Conservation (phyloP, 805 yeast species). For the Hanseniaspora valbyensis region DNA sequence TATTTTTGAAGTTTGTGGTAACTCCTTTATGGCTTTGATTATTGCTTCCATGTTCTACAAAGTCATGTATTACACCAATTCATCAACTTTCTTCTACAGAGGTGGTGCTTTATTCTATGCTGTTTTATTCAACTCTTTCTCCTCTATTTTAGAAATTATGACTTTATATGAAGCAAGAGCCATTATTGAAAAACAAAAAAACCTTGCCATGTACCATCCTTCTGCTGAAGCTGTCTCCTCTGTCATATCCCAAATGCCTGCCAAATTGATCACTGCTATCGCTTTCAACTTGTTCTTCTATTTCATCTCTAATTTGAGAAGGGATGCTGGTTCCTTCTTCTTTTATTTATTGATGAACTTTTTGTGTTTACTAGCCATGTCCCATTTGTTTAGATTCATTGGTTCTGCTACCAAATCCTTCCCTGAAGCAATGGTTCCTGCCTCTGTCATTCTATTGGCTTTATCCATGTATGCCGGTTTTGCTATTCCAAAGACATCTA, state of each 20-base stretch:
- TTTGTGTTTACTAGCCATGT: slow-evolving; percentile 40
- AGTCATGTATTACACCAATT: slow-evolving; percentile 28
- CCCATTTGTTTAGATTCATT: slow-evolving; percentile 43
- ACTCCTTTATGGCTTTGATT: slow-evolving; percentile 44
- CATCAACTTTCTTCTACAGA: slow-evolving; percentile 43
- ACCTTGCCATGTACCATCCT: slow-evolving; percentile 48
- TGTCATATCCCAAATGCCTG: slow-evolving; percentile 40
- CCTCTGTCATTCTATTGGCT: slow-evolving; percentile 39
- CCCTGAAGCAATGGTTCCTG: slow-evolving; percentile 49
- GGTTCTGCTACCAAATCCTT: slow-evolving; percentile 40
- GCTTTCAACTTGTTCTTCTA: slow-evolving; percentile 42
- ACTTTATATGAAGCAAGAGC: slow-evolving; percentile 45
- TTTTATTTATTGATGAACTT: slow-evolving; percentile 38
- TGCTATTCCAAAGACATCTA: slow-evolving; percentile 43
- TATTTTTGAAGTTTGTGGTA: slow-evolving; percentile 34
- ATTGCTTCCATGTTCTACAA: slow-evolving; percentile 51
- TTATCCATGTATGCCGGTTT: slow-evolving; percentile 47
- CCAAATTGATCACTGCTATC: slow-evolving; percentile 36
- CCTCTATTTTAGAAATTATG: slow-evolving; percentile 49
- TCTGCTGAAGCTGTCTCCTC: slow-evolving; percentile 50
- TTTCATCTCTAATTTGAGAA: slow-evolving; percentile 43
- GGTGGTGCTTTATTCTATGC: slow-evolving; percentile 61
- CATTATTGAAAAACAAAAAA: slow-evolving; percentile 48
- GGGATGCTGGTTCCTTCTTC: slow-evolving; percentile 45
- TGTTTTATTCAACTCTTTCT: slow-evolving; percentile 49